Evolutionary conservation across 208 protist species (phyloP).

Genomic region (Leishmania gerbilli): DNA sequence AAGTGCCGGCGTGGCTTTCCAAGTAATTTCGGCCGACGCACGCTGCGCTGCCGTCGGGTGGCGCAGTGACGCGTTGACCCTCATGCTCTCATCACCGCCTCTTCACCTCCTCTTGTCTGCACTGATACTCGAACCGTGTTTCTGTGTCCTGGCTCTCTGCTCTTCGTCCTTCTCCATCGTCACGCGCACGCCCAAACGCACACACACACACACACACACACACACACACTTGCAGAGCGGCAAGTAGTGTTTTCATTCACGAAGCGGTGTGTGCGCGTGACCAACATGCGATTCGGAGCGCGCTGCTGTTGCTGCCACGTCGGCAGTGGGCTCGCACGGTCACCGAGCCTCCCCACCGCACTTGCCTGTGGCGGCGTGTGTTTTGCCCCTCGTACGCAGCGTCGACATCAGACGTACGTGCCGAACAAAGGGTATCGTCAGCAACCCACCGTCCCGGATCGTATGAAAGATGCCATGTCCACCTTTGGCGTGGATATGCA

Average conservation of each 20-base stretch:
- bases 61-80: background rate
- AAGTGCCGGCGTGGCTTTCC: background rate
- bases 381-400: background rate
- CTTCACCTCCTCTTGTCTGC: background rate
- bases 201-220: background rate
- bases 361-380: background rate
- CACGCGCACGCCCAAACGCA: background rate
- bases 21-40: no score
- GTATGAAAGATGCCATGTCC: slow-evolving; percentile 76
- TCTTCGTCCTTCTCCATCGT: background rate
- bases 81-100: background rate
- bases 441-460: slow-evolving; percentile 74
- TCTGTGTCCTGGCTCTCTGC: background rate
- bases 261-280: background rate
- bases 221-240: background rate
- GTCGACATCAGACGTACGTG: slow-evolving; percentile 34
- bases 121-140: background rate
- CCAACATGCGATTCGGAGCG: slow-evolving; percentile 3
- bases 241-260: background rate
- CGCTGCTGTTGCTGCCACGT: slow-evolving; percentile 4
- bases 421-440: slow-evolving; percentile 85
- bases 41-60: background rate
- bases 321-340: background rate
- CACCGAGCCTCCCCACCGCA: background rate
- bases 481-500: slow-evolving; percentile 59